Evolutionary conservation across 2,329 filamentous ascomycete species (phyloP).

Genomic region (Dothistroma septosporum): DNA sequence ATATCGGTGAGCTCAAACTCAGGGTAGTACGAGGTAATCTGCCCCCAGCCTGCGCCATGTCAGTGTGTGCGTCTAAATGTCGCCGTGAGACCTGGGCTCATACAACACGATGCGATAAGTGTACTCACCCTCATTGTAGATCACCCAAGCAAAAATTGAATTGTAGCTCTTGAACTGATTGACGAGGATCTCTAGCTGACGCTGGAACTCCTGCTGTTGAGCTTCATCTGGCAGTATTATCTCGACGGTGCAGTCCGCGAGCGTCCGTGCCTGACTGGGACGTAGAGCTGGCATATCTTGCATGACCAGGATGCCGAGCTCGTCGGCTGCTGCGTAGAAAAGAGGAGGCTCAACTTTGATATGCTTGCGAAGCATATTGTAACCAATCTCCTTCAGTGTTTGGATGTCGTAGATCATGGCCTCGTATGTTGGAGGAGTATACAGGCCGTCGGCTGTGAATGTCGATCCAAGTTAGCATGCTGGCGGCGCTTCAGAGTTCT

Average conservation of each 20-base stretch:
- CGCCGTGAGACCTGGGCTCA: too few relatives aligned
- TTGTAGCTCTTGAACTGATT: constrained; percentile 62
- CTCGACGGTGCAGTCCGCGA: constrained; percentile 25
- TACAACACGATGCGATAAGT: background rate
- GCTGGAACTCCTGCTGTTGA: constrained; percentile 61
- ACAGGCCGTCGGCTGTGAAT: constrained; percentile 57
- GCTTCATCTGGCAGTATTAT: constrained; percentile 38
- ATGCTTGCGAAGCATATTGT: constrained; percentile 69
- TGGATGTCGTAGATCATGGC: constrained; percentile 65
- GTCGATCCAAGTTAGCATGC: constrained; percentile 48
- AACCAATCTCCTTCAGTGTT: constrained; percentile 60
- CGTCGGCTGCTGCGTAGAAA: constrained; percentile 65
- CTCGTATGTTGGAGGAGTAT: constrained; percentile 61
- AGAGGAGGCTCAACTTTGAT: constrained; percentile 65
- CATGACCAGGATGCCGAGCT: constrained; percentile 62
- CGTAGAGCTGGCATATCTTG: constrained; percentile 67
- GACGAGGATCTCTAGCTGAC: constrained; percentile 59
- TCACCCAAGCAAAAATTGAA: constrained; percentile 62
- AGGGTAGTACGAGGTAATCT: constrained; percentile 49
- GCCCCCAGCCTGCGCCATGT: constrained; percentile 55
- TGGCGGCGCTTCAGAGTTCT: background rate
- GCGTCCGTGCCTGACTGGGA: constrained; percentile 36
- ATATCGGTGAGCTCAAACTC: constrained; percentile 55
- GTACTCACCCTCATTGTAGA: constrained; percentile 58
- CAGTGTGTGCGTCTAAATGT: too few relatives aligned